phyloP scores from a whole-genome alignment of 306 rosid genomes.

The Bauhinia variegata region DNA sequence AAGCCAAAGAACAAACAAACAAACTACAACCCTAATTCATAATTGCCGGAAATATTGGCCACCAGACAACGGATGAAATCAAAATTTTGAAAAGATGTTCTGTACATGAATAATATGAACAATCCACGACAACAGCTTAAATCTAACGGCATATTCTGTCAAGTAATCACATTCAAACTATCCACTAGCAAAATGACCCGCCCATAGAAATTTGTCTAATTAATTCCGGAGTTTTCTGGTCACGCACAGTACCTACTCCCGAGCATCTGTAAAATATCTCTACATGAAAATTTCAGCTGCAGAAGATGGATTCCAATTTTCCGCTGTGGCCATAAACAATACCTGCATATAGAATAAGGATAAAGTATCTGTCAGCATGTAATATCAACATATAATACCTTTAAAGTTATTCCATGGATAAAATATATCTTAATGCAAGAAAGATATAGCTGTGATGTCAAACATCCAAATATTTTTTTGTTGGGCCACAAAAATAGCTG shows the following conservation, averaged over 20 bases:
- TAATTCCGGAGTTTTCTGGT: constrained; percentile 21
- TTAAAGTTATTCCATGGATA: constrained; percentile 11
- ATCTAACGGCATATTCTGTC: no score
- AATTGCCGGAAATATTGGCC: no score
- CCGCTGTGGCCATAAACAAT: constrained; percentile 10
- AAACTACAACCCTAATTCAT: no score
- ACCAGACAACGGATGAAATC: no score
- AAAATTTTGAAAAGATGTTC: no score
- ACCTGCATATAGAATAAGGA: constrained; percentile 36
- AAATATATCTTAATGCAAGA: no score
- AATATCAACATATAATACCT: constrained; percentile 9
- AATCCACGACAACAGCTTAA: no score
- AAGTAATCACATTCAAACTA: background rate
- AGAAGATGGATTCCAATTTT: constrained; percentile 30
- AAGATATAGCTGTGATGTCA: no score
- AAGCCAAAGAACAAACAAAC: no score
- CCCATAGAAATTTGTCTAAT: background rate
- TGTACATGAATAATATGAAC: no score
- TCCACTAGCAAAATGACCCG: constrained; percentile 21
- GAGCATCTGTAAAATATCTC: constrained; percentile 20
- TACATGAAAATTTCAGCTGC: constrained; percentile 37
- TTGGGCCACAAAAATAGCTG: no score
- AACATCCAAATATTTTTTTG: no score
- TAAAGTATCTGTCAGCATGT: constrained; percentile 18
- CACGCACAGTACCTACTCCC: constrained; percentile 22